Percentiles rank a stretch among this genome's conserved stretches.
Evolutionary conservation across 345 rosid species (phyloP).

Genomic region (Camelina hispida): DNA sequence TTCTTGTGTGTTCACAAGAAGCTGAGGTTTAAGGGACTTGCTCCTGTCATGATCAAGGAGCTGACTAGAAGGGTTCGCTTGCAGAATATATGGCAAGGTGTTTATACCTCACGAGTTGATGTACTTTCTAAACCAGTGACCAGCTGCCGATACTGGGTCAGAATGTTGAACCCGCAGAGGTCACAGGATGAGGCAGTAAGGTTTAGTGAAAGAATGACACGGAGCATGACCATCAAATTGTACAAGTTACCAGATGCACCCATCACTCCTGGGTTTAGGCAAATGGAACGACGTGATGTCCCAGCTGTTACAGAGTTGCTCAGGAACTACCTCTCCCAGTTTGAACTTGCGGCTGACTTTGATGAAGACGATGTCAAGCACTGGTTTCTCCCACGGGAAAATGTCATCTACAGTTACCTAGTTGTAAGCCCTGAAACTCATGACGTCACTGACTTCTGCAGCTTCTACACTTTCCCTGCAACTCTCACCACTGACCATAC

Average conservation of each 20-base stretch:
- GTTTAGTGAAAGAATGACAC: conserved; percentile 73
- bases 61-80: conserved; percentile 75
- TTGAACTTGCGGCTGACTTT: conserved; percentile 69
- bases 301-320: conserved; percentile 72
- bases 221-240: conserved; percentile 73
- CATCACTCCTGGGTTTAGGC: conserved; percentile 71
- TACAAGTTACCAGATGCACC: conserved; percentile 70
- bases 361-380: conserved; percentile 71
- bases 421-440: conserved; percentile 74
- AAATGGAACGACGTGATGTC: conserved; percentile 71
- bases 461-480: not conserved
- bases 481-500: not conserved
- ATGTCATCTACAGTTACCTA: conserved; percentile 60
- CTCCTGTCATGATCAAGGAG: conserved; percentile 84
- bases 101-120: conserved; percentile 58
- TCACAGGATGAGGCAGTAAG: conserved; percentile 62
- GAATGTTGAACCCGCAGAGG: conserved; percentile 82
- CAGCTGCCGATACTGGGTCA: conserved; percentile 75
- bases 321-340: conserved; percentile 59
- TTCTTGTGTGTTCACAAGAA: conserved; percentile 83
- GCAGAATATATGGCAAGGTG: conserved; percentile 82
- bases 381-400: conserved; percentile 68
- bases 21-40: conserved; percentile 76
- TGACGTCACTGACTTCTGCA: conserved; percentile 73
- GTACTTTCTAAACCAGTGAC: conserved; percentile 74